A percentile compares a stretch with the other conserved stretches of the same genome.
Evolutionary conservation across 805 yeast genomes (phyloP).

Genomic region (Ogataea paradorogensis): DNA sequence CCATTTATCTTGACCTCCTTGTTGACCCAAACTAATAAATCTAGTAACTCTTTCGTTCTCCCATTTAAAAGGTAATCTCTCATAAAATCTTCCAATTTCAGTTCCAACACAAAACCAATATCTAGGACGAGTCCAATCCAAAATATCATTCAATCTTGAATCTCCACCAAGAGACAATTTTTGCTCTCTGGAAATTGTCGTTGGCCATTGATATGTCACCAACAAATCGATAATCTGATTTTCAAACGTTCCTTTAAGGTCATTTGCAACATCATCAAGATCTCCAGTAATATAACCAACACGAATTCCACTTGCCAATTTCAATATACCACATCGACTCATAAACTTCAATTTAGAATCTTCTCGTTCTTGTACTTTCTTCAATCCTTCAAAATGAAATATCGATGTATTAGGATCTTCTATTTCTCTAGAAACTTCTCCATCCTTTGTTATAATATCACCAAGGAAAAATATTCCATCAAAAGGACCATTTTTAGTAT

Average conservation of each 20-base stretch:
- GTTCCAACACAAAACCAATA: conserved; percentile 65
- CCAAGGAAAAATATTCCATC: conserved; percentile 54
- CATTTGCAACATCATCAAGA: conserved; percentile 27
- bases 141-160: conserved; percentile 43
- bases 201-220: conserved; percentile 61
- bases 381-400: conserved; percentile 27
- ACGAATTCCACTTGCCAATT: conserved; percentile 43
- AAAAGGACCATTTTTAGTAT: conserved; percentile 65
- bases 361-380: conserved; percentile 5
- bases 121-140: conserved; percentile 49
- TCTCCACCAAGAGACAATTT: conserved; percentile 45
- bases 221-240: conserved; percentile 48
- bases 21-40: conserved; percentile 62
- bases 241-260: conserved; percentile 19
- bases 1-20: conserved; percentile 60
- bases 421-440: conserved; percentile 2
- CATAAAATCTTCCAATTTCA: conserved; percentile 46
- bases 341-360: conserved; percentile 31
- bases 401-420: conserved; percentile 24
- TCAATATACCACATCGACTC: conserved; percentile 37
- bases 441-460: conserved; percentile 31
- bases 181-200: conserved; percentile 43
- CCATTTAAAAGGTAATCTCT: conserved; percentile 61
- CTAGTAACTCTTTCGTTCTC: conserved; percentile 45
- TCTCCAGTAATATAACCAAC: conserved; percentile 45